Evolutionary conservation across 805 yeast genomes (phyloP).

Genomic region (Allodekkera sacchari): DNA sequence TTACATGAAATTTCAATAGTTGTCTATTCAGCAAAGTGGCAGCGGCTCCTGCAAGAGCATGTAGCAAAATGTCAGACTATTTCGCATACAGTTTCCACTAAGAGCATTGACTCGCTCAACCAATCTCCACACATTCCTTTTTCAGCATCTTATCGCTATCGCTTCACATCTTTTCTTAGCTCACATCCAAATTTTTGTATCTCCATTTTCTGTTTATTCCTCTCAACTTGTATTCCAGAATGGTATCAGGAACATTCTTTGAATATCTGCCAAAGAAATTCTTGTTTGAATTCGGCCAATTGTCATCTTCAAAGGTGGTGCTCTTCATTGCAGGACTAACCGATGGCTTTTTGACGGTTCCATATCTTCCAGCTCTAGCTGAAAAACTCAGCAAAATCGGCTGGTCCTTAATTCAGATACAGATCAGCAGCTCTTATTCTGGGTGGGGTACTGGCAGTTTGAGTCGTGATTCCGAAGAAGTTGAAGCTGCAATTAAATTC

Average conservation of each 20-base stretch:
- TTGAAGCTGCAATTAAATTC: constrained; percentile 46
- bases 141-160: no score
- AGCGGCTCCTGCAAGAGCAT: no score
- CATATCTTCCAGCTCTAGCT: constrained; percentile 23
- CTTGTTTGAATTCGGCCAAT: constrained; percentile 1
- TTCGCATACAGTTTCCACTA: no score
- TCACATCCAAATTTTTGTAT: no score
- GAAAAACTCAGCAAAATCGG: constrained; percentile 29
- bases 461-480: constrained; percentile 49
- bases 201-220: no score
- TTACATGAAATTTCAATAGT: no score
- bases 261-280: constrained; percentile 1
- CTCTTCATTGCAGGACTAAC: constrained; percentile 67
- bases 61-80: no score
- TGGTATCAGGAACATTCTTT: constrained; percentile 3
- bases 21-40: no score
- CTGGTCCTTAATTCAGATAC: constrained; percentile 56
- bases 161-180: no score
- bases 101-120: no score
- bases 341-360: constrained; percentile 67
- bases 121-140: no score
- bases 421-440: constrained; percentile 45
- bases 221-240: no score
- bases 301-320: constrained; percentile 37
- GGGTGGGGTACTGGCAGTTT: constrained; percentile 75